Conservation (phyloP, 176 grass and related monocot genomes). For the Aegilops speltoides region DNA sequence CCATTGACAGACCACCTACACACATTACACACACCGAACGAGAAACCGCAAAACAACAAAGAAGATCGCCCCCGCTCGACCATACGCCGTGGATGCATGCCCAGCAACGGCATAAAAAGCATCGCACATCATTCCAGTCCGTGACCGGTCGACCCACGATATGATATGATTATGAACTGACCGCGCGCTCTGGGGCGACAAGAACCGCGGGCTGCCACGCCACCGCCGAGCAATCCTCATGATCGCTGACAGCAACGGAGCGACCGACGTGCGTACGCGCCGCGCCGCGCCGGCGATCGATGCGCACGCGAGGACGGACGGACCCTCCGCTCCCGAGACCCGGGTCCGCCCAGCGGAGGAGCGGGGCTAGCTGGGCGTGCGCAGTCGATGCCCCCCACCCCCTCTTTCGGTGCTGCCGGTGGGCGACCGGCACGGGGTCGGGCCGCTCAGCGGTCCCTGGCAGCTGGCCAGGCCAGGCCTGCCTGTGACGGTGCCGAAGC, state of each 20-base stretch:
- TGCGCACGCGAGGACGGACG: neutral
- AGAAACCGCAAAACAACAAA: neutral
- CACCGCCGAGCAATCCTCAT: neutral
- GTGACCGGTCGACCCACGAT: neutral
- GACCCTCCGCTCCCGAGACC: neutral
- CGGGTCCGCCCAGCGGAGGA: neutral
- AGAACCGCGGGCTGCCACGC: neutral
- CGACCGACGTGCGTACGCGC: neutral
- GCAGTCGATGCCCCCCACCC: neutral
- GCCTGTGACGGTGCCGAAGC: neutral
- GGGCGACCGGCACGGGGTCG: constrained; percentile 15
- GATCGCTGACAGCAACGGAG: neutral
- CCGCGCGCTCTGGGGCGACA: neutral
- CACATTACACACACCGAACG: neutral
- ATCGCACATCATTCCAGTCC: neutral
- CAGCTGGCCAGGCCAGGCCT: neutral
- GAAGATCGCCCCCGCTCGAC: neutral
- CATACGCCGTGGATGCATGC: neutral
- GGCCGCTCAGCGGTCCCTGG: neutral
- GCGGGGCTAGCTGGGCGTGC: neutral
- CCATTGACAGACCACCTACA: neutral
- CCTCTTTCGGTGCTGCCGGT: neutral
- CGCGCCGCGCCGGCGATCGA: neutral
- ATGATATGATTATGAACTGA: too few species aligned
- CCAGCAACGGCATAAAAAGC: neutral